phyloP scores from a whole-genome alignment of 2,329 filamentous ascomycete genomes.

The Colletotrichum salicis region DNA sequence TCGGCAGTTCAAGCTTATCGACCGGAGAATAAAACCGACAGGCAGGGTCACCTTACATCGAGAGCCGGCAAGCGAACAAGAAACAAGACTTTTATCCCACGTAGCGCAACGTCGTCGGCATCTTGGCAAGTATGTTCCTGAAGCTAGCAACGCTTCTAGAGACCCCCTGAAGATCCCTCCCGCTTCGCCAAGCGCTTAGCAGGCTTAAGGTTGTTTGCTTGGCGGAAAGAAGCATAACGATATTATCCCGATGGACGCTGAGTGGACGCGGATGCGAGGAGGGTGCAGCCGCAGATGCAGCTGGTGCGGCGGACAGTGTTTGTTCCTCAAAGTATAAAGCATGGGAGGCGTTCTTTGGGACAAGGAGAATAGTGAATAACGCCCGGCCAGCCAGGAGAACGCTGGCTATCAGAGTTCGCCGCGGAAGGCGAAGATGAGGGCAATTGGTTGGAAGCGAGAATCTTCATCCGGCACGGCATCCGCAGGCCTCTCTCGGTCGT shows the following conservation, averaged over 20 bases:
- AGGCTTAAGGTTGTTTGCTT: constrained; percentile 5
- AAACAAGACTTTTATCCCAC: neutral
- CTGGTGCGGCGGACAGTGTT: constrained; percentile 26
- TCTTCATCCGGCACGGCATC: neutral
- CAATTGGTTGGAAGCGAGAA: neutral
- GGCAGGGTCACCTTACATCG: neutral
- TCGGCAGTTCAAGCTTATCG: constrained; percentile 3
- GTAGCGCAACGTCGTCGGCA: neutral
- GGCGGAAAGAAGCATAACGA: neutral
- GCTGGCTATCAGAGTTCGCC: neutral
- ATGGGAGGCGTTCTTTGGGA: neutral
- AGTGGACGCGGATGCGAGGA: neutral
- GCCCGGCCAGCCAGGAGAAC: too few species aligned
- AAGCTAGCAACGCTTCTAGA: neutral
- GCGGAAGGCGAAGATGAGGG: neutral
- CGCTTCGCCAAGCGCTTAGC: neutral
- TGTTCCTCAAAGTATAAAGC: constrained; percentile 13
- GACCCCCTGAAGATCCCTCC: constrained; percentile 18
- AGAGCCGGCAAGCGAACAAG: neutral
- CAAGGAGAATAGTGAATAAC: neutral
- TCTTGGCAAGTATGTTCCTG: constrained; percentile 7
- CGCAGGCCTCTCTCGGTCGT: neutral
- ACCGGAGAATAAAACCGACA: neutral
- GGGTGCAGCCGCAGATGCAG: neutral
- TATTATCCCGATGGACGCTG: neutral